phyloP scores from a whole-genome alignment of 148 eudicot genomes.

The Cornus controversa region DNA sequence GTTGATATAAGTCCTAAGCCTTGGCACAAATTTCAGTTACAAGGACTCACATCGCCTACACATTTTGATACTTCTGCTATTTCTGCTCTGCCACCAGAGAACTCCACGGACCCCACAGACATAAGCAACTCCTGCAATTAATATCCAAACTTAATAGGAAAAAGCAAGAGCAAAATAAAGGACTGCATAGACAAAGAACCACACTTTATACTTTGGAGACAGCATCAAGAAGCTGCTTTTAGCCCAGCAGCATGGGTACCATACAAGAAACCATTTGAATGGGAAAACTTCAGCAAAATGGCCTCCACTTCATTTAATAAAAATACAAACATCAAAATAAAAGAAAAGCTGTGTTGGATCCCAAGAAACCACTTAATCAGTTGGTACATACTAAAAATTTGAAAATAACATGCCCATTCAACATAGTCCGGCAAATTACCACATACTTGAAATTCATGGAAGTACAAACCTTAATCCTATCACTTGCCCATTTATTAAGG shows the following conservation, averaged over 20 bases:
- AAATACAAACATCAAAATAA: conserved; percentile 6
- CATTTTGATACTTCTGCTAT: conserved; percentile 81
- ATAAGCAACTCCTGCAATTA: conserved; percentile 75
- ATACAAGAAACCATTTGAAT: conserved; percentile 3
- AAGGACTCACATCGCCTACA: conserved; percentile 84
- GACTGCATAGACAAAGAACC: not conserved
- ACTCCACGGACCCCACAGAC: conserved; percentile 62
- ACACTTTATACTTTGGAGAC: not conserved
- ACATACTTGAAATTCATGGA: not conserved
- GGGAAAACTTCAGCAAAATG: not conserved
- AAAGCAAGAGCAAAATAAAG: not conserved
- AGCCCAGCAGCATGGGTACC: conserved; percentile 13
- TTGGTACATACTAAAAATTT: not conserved
- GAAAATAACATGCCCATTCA: not conserved
- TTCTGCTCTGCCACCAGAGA: conserved; percentile 83
- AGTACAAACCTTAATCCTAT: conserved; percentile 75
- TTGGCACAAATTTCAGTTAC: not conserved
- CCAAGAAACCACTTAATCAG: not conserved
- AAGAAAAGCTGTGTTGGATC: not conserved
- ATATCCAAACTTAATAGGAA: conserved; percentile 6
- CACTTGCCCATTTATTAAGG: conserved; percentile 83
- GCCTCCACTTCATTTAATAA: not conserved
- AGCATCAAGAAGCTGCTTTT: not conserved
- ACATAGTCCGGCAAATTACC: conserved; percentile 1
- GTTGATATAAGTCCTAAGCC: not conserved